phyloP scores from a whole-genome alignment of 305 asterid genomes.

The Fraxinus dipetala region DNA sequence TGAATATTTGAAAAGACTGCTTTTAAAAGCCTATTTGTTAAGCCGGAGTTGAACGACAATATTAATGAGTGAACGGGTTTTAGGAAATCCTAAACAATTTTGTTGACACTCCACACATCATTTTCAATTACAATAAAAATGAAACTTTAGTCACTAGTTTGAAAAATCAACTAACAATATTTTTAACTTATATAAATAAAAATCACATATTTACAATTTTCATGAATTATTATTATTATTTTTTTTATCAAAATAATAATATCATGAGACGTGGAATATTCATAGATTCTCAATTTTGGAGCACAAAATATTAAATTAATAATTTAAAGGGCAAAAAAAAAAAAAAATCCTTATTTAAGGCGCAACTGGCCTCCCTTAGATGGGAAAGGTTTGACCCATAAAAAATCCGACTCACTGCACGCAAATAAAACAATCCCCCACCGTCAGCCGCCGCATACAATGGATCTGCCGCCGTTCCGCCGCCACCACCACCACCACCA shows the following conservation, averaged over 20 bases:
- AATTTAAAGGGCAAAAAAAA: neutral
- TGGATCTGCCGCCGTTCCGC: constrained; percentile 46
- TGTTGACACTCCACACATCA: neutral
- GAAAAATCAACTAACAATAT: neutral
- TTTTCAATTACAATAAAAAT: neutral
- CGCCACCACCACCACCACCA: constrained; percentile 31
- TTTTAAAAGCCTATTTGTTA: neutral
- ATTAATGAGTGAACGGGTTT: neutral
- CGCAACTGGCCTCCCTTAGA: neutral
- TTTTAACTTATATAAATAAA: neutral
- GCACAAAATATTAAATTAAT: neutral
- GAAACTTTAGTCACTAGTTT: neutral
- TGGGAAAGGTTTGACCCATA: neutral
- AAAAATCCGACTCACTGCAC: neutral
- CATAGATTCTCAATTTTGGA: neutral
- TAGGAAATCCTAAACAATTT: neutral
- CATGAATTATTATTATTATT: neutral
- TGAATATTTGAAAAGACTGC: neutral
- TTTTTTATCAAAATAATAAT: neutral
- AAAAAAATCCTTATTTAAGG: neutral
- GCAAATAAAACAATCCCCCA: constrained; percentile 5
- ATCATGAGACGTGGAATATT: neutral
- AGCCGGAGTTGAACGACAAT: neutral
- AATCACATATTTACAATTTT: neutral
- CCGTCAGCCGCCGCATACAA: constrained; percentile 13